Base-by-base conservation (phyloP, 352 stramenopile genomes). In the Phytophthora sp. region DNA sequence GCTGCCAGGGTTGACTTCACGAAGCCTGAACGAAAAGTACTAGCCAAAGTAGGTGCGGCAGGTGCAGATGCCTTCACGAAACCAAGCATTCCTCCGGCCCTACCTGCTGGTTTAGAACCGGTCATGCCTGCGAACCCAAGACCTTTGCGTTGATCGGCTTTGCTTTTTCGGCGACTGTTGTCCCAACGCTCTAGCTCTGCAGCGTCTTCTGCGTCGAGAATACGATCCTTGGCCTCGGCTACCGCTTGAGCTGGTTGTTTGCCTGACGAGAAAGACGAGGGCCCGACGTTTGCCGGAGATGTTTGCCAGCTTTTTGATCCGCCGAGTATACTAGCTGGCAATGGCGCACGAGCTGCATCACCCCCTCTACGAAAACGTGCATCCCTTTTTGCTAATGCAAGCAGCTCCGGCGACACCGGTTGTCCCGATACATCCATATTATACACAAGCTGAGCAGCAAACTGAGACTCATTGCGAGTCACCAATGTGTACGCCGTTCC, bases 371-470 rank as follows among this genome's bases (percentile, higher is more conserved):
- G 74, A 35, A 91, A 93, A 3, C 71, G 70, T 1, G 63, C 51
- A 28, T 91, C 80, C 13, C 62, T 48, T 43, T 77, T 72, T 5
- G 84, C 85, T 12, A 96, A 51, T 2, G 80, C 54, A 15, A 94
- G 44, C 9, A 96, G 53, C 23, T 94, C 87, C 1, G 52, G 4
- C 8, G 64, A 65, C 1, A 92, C 79, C 1, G 26, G 12, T 58
- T 96, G 88, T 0, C 79, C 70, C 2, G 88, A 91, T 0, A 92
- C 64, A 23, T 94, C 79, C 82, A 96, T 89, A 55, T 95, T 95
- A 45, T 92, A 76, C 35, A 96, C 87, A 11, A 96, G 58, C 34
- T 93, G 82, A 2, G 76, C 65, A 3, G 88, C 85, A 62, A 96
- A 95, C 17, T 88, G 72, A 4, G 67, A 69, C 51, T 96, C 85